Evolutionary conservation across 495 filamentous ascomycete species (phyloP), one percentile per base, ranked within the genome.

Genomic region (Ramalina peruviana): DNA sequence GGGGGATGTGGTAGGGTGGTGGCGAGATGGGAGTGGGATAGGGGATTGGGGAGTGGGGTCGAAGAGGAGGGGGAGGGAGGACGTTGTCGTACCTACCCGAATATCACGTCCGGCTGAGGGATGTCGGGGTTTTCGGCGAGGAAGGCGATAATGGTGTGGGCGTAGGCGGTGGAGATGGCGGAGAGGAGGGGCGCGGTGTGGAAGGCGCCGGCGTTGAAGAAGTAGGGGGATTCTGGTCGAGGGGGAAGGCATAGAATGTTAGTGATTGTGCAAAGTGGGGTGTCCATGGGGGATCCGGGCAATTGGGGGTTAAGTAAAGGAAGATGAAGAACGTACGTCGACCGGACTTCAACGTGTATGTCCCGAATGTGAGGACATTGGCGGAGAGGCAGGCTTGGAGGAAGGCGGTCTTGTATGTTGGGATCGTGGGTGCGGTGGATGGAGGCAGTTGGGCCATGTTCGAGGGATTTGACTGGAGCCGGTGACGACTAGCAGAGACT

Each of bases 261-360:
- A 20, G 19, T 20, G 19, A 20, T 20, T 20, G 19, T 20, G 19
- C 19, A 20, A 20, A 20, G 19, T 20, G 19, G 19, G 19, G 19
- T 2, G 19, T 20, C 19, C 19, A 20, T 20, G 19, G 19, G 19
- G 19, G 19, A 20, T 20, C 19, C 2, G 19, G 19, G 19, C 19
- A 20, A 20, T 20, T 20, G 19, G 19, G 27, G 6, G 10, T 30
- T 30, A 10, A 30, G 27, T 3, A 10, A 30, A 30, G 30, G 12
- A 13, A 13, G 30, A 10, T 20, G 19, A 13, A 13, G 30, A 33
- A 33, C 30, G 2, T 13, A 33, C 30, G 30, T 33, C 92, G 88
- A 56, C 83, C 82, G 49, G 89, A 95, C 67, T 98, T 98, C 54
- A 98, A 74, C 49, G 79, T 81, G 72, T 82, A 96, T 58, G 74